A percentile compares a stretch with the other conserved stretches of the same genome.
These are phyloP conservation scores for Emydomyces testavorans DNA, from an alignment of 2,329 filamentous ascomycete genomes.

Conservation along the genomic window DNA sequence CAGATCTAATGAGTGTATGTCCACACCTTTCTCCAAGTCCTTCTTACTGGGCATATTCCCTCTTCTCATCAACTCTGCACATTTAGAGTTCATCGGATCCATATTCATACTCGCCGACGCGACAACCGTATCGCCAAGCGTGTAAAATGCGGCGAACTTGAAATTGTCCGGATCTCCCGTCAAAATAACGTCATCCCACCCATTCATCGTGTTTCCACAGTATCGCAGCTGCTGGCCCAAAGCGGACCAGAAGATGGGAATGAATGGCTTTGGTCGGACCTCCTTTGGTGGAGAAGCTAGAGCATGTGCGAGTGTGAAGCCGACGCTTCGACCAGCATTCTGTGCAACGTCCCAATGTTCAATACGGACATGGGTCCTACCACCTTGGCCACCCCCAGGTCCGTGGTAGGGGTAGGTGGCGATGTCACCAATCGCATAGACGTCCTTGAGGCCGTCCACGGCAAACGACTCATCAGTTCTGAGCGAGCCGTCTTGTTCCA, in stretches of 20 bases:
- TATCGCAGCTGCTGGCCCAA: slow-evolving; percentile 82
- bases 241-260: slow-evolving; percentile 95
- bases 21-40: slow-evolving; percentile 50
- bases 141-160: slow-evolving; percentile 84
- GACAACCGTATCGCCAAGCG: slow-evolving; percentile 71
- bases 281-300: slow-evolving; percentile 20
- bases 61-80: slow-evolving; percentile 70
- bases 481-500: slow-evolving; percentile 78
- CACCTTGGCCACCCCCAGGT: slow-evolving; percentile 55
- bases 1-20: slow-evolving; percentile 26
- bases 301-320: slow-evolving; percentile 61
- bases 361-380: slow-evolving; percentile 61
- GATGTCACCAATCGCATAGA: slow-evolving; percentile 91
- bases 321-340: slow-evolving; percentile 73
- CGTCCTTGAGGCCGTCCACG: slow-evolving; percentile 63
- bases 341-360: slow-evolving; percentile 99
- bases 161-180: slow-evolving; percentile 63
- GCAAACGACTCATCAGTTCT: slow-evolving; percentile 68
- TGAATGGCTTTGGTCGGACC: slow-evolving; percentile 57
- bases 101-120: slow-evolving; percentile 83
- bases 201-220: slow-evolving; percentile 72
- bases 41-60: slow-evolving; percentile 74
- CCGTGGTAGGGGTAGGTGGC: slow-evolving; percentile 90
- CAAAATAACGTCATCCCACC: slow-evolving; percentile 77
- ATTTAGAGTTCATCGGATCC: slow-evolving; percentile 76